Base-by-base conservation (phyloP, 371 early-diverging fungal species). In the Cokeromyces recurvatus region DNA sequence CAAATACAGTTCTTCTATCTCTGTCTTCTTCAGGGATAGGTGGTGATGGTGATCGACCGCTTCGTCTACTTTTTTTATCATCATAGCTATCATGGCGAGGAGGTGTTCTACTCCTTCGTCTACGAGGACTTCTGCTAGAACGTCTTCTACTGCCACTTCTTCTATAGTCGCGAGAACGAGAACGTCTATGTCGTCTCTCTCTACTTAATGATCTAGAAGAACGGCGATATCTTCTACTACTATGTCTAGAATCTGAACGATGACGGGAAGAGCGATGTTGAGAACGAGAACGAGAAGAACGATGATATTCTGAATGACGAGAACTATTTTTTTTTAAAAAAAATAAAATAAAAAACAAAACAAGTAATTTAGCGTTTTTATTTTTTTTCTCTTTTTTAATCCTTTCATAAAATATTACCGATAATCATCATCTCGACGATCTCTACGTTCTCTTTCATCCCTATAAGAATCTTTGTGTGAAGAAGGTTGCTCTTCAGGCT, bases 1-100 rank as follows among this genome's bases (percentile, higher is more conserved):
- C 90, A 72, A 95, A 95, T 12, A 97, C 94, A 2, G 97, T 97
- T 55, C 95, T 79, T 66, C 85, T 66, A 55, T 95, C 95, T 36
- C 96, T 84, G 49, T 88, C 84, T 17, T 77, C 68, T 57, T 85
- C 86, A 45, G 82, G 79, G 21, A 85, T 73, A 15, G 76, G 78
- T 11, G 89, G 87, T 15, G 87, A 85, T 39, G 82, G 86, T 21
- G 89, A 86, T 48, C 87, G 59, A 27, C 74, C 65, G 48, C 65
- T 48, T 39, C 49, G 22, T 38, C 34, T 55, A 22, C 36, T 11
- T 49, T 39, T 27, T 41, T 34, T 40, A 45, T 40, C 45, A 34
- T 11, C 35, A 45, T 34, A 45, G 40, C 55, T 48, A 36, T 56
- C 68, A 52, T 50, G 64, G 63, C 64, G 53, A 43, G 63, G 62